These are phyloP conservation scores for Tricholoma sp. DNA, from an alignment of 768 basidiomycete genomes.

Conservation along the genomic window DNA sequence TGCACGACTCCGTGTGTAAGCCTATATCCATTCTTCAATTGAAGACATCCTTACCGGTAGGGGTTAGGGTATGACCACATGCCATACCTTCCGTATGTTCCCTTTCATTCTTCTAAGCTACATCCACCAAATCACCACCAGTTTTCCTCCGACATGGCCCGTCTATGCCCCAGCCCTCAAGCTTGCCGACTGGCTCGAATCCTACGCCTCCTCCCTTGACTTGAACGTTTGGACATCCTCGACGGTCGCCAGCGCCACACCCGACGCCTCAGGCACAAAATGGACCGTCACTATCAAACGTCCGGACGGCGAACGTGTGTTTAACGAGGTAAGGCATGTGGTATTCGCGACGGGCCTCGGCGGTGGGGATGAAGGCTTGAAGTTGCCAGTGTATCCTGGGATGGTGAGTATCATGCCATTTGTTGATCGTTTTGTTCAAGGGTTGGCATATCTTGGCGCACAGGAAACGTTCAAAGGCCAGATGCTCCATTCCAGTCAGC, in stretches of 20 bases:
- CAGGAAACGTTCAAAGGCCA: constrained; percentile 60
- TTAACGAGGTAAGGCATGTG: constrained; percentile 41
- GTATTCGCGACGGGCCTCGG: constrained; percentile 52
- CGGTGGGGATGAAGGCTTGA: constrained; percentile 30
- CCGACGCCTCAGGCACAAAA: constrained; percentile 25
- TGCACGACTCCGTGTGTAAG: constrained; percentile 66
- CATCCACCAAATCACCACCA: constrained; percentile 11
- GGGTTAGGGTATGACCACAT: constrained; percentile 47
- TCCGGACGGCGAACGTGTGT: constrained; percentile 30
- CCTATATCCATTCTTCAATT: constrained; percentile 8
- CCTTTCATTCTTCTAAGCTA: neutral
- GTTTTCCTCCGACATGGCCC: constrained; percentile 58
- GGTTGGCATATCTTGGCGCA: neutral
- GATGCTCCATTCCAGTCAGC: constrained; percentile 52
- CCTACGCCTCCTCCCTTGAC: constrained; percentile 54
- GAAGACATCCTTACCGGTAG: too few species aligned
- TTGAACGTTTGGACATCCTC: constrained; percentile 60
- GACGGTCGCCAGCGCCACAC: constrained; percentile 27
- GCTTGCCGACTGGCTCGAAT: constrained; percentile 66
- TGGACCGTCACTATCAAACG: constrained; percentile 42
- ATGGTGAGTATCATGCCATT: constrained; percentile 25
- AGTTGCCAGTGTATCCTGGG: constrained; percentile 42
- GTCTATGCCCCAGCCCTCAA: constrained; percentile 53
- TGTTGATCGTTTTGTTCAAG: neutral
- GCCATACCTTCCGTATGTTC: constrained; percentile 53